Evolutionary conservation across 805 yeast species (phyloP).

Genomic region (Starmerella floris): DNA sequence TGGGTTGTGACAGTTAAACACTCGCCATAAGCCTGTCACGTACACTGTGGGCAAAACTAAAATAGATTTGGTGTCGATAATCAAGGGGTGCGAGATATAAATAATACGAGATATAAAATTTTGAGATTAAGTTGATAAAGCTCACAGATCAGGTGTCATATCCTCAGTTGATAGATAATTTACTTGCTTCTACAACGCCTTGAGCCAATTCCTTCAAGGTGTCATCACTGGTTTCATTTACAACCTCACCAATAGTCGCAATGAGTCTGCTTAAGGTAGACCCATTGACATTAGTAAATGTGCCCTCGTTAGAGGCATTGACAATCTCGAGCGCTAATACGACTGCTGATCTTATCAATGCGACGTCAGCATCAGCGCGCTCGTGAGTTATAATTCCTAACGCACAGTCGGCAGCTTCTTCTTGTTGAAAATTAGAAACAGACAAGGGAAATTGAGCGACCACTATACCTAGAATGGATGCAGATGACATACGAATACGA

Average conservation of each 20-base stretch:
- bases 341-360: constrained; percentile 64
- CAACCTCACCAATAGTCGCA: neutral
- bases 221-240: constrained; percentile 19
- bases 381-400: constrained; percentile 61
- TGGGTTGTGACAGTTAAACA: no score
- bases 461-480: constrained; percentile 68
- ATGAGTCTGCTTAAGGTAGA: constrained; percentile 1
- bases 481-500: constrained; percentile 67
- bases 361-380: constrained; percentile 32
- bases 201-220: constrained; percentile 24
- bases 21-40: no score
- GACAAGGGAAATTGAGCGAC: constrained; percentile 49
- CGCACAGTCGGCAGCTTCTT: constrained; percentile 59
- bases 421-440: constrained; percentile 32
- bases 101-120: no score
- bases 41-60: no score
- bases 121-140: no score
- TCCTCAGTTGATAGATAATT: no score
- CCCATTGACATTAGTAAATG: constrained; percentile 16
- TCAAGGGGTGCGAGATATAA: no score
- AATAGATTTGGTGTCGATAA: no score
- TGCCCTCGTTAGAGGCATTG: constrained; percentile 23
- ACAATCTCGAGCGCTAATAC: constrained; percentile 36
- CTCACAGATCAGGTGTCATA: no score
- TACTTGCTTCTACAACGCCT: constrained; percentile 3